Evolutionary conservation across 441 rosid species (phyloP).

Genomic region (Brassica balearica): DNA sequence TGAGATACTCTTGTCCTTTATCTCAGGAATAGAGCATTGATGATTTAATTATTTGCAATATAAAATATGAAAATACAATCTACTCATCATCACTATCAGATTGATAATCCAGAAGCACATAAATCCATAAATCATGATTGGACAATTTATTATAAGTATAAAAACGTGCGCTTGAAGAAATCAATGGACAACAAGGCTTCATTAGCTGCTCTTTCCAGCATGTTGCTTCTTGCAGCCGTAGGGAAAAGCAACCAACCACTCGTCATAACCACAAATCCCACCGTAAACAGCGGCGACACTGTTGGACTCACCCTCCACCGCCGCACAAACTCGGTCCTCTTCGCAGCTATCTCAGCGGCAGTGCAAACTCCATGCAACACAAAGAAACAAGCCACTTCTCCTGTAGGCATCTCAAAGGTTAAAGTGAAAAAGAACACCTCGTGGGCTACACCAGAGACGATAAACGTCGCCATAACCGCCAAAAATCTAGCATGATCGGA

Average conservation of each 20-base stretch:
- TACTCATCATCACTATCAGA: background rate
- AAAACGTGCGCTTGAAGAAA: background rate
- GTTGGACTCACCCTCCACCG: slow-evolving; percentile 34
- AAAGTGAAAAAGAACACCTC: slow-evolving; percentile 48
- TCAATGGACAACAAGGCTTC: slow-evolving; percentile 3
- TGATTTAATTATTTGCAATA: too few relatives aligned
- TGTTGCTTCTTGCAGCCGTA: slow-evolving; percentile 28
- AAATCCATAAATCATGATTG: background rate
- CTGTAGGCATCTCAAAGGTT: slow-evolving; percentile 46
- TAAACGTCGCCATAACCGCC: slow-evolving; percentile 43
- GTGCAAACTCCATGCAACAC: slow-evolving; percentile 51
- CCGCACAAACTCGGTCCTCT: slow-evolving; percentile 30
- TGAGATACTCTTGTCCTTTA: too few relatives aligned
- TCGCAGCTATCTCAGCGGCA: slow-evolving; percentile 39
- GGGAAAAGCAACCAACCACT: slow-evolving; percentile 51
- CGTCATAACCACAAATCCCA: slow-evolving; percentile 47
- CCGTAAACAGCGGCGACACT: slow-evolving; percentile 40
- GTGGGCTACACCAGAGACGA: slow-evolving; percentile 51
- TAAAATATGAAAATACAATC: too few relatives aligned
- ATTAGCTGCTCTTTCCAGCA: background rate
- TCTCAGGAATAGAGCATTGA: too few relatives aligned
- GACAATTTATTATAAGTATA: background rate
- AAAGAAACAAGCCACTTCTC: slow-evolving; percentile 54
- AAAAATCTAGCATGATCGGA: slow-evolving; percentile 37
- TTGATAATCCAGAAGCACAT: background rate